These are phyloP conservation scores for Lentinus brumalis DNA, from an alignment of 768 basidiomycete genomes.

Conservation along the genomic window DNA sequence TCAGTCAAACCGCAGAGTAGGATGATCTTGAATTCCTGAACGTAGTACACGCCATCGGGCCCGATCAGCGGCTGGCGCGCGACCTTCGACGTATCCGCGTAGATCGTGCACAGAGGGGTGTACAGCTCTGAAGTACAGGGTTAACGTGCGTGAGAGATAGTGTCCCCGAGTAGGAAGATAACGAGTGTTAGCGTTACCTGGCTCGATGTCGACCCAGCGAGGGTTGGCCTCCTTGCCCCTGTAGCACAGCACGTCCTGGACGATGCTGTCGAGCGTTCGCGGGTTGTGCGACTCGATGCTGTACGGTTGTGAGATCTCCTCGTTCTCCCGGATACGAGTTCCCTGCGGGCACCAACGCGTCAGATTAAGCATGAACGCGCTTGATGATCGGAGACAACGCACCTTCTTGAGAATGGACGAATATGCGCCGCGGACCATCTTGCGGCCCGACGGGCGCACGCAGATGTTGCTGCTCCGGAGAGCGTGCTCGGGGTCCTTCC, in stretches of 20 bases:
- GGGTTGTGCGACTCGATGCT: neutral
- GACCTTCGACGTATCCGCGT: conserved; percentile 35
- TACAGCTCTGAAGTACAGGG: conserved; percentile 29
- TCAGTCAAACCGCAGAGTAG: conserved; percentile 48
- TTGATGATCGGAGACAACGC: neutral
- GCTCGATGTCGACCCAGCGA: conserved; percentile 37
- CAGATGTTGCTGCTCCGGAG: conserved; percentile 35
- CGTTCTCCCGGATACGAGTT: neutral
- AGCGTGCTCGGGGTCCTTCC: conserved; percentile 42
- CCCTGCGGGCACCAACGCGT: neutral
- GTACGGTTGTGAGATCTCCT: neutral
- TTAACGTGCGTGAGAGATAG: neutral
- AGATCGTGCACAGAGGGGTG: conserved; percentile 36
- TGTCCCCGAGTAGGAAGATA: neutral
- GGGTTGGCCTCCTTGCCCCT: conserved; percentile 31
- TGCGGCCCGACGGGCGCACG: conserved; percentile 32
- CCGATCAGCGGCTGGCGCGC: neutral
- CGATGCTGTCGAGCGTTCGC: conserved; percentile 22
- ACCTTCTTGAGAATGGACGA: conserved; percentile 15
- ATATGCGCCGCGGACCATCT: conserved; percentile 3
- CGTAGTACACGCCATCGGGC: conserved; percentile 26
- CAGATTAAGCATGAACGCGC: no score
- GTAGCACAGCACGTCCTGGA: conserved; percentile 34
- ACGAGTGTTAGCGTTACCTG: conserved; percentile 23
- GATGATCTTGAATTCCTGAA: conserved; percentile 40